Evolutionary conservation across 768 basidiomycete species (phyloP).

Genomic region (Symmetrospora coprosmae): DNA sequence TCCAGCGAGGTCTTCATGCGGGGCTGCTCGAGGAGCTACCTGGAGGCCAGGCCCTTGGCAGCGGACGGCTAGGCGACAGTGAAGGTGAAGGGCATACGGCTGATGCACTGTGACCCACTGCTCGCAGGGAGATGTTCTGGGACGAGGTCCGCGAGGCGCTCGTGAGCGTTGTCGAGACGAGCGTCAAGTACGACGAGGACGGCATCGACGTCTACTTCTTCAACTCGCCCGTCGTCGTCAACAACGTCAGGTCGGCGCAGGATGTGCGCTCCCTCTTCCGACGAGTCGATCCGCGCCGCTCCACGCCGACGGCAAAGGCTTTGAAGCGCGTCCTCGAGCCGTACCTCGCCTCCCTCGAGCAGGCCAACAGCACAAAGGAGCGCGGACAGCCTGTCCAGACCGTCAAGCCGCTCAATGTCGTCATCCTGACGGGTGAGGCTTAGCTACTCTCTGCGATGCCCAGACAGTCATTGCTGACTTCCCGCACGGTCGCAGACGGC

Average conservation of each 20-base stretch:
- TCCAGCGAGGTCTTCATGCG: no score
- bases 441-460: background rate
- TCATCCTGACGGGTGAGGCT: constrained; percentile 23
- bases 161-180: constrained; percentile 5
- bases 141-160: constrained; percentile 18
- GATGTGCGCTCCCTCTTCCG: constrained; percentile 25
- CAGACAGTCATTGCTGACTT: background rate
- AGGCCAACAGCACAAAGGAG: constrained; percentile 6
- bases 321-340: constrained; percentile 27
- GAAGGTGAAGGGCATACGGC: no score
- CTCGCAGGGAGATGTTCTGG: constrained; percentile 24
- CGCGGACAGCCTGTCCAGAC: background rate
- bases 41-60: no score
- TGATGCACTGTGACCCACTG: no score
- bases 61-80: no score
- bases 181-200: constrained; percentile 19
- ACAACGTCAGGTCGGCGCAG: background rate
- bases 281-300: constrained; percentile 23
- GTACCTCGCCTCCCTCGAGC: constrained; percentile 23
- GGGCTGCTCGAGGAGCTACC: no score
- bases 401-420: constrained; percentile 27
- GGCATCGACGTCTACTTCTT: constrained; percentile 26
- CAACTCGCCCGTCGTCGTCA: constrained; percentile 15
- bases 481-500: constrained; percentile 22
- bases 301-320: constrained; percentile 25